Evolutionary conservation across 1,284 basidiomycete genomes (phyloP).

Genomic region (Tetrapyrgos nigripes): DNA sequence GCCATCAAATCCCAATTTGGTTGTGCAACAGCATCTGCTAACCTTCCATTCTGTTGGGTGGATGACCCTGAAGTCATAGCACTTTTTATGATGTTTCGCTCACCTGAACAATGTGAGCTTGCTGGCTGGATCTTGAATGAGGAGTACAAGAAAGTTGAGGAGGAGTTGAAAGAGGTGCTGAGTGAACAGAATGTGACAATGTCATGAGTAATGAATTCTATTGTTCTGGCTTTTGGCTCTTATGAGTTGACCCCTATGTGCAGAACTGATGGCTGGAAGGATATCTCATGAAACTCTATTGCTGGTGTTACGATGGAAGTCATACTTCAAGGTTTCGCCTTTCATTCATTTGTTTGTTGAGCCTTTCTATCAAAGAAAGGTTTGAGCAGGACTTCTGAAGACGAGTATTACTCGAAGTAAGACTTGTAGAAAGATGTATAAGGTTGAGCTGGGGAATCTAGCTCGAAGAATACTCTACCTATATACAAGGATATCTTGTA

Average conservation of each 20-base stretch:
- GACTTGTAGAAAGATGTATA: too few relatives aligned
- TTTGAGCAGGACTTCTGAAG: too few relatives aligned
- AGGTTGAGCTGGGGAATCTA: too few relatives aligned
- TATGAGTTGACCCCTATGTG: neutral
- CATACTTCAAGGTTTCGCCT: conserved; percentile 23
- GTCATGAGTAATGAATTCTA: neutral
- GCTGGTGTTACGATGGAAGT: conserved; percentile 25
- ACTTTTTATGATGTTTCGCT: conserved; percentile 19
- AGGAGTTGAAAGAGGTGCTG: conserved; percentile 7
- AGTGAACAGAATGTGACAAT: conserved; percentile 21
- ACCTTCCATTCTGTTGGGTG: conserved; percentile 12
- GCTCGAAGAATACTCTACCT: too few relatives aligned
- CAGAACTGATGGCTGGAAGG: conserved; percentile 32
- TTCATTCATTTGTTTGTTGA: conserved; percentile 14
- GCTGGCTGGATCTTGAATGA: conserved; percentile 10
- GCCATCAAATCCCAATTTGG: conserved; percentile 4
- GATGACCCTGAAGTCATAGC: conserved; percentile 14
- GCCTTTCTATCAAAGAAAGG: too few relatives aligned
- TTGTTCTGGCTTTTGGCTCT: neutral
- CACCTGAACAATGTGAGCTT: conserved; percentile 7
- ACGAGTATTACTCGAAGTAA: too few relatives aligned
- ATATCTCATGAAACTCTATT: conserved; percentile 22
- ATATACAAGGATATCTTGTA: too few relatives aligned
- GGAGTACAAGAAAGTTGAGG: conserved; percentile 3
- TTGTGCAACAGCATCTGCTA: conserved; percentile 10